Evolutionary conservation across 2,329 filamentous ascomycete genomes (phyloP), one percentile per base, ranked within the genome.

Genomic region (Pyrenophora tritici-repentis): DNA sequence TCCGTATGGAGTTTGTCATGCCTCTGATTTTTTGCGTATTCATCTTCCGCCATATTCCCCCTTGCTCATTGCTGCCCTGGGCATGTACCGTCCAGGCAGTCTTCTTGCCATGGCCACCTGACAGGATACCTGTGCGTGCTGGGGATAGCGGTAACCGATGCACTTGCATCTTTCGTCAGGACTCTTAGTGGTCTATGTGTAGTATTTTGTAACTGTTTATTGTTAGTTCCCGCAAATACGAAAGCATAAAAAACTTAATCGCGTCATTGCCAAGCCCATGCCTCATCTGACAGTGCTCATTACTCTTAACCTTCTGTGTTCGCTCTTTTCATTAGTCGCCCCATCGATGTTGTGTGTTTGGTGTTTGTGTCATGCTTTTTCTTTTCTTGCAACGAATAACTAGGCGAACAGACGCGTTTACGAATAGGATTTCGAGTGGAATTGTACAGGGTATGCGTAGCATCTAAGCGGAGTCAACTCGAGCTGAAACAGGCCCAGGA

Each of bases 171-270:
- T 35, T 49, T 34, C 38, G 50, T 50, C 41, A 43, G 49, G 56
- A 40, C 51, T 58, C 44, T 45, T 54, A 50, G 48, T 56, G 51
- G 56, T 50, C 52, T 59, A 57, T 56, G 56, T 63, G 48, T 63
- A 61, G 48, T 63, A 61, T 62, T 56, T 50, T 64, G 48, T 67
- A 62, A 69, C 54, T 67, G 63, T 65, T 50, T 65, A 56, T 52
- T 58, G 40, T 55, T 48, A 56, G 38, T 47, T 24, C 22, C 26
- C 26, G 43, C 39, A 50, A 55, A 51, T 50, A 18, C 16, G 3
- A 42, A 56, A 56, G 37, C 10, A 5, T 32, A 37, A 22, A 31
- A 14, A 35, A 16, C 7, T 22, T 17, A 12, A 32, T 5, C 26
- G 6, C n/a, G 12, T 45, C 20, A 17, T 44, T 24, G 33, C 17